phyloP scores from a whole-genome alignment of 106 monocot genomes.

The Agapanthus africanus region DNA sequence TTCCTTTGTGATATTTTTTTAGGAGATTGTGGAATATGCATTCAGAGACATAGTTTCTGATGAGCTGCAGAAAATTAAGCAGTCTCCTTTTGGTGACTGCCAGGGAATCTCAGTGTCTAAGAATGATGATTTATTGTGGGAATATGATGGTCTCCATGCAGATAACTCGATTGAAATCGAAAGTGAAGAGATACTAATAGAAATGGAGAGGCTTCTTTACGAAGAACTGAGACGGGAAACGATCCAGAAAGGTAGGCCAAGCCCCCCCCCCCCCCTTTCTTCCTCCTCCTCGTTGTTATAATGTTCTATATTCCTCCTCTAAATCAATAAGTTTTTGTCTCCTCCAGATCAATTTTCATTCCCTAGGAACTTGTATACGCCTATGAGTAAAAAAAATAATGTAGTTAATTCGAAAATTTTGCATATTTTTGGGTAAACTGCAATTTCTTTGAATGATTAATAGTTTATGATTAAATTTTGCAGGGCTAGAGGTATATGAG shows the following conservation, averaged over 20 bases:
- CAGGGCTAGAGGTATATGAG: slow-evolving; percentile 73
- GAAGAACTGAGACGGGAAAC: slow-evolving; percentile 79
- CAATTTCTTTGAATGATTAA: neutral
- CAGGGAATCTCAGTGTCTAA: slow-evolving; percentile 14
- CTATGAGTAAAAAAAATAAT: neutral
- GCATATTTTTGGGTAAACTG: neutral
- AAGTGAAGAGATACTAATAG: slow-evolving; percentile 75
- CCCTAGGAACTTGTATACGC: too few species aligned
- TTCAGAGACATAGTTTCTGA: slow-evolving; percentile 67
- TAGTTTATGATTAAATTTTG: too few species aligned
- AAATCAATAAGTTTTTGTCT: too few species aligned
- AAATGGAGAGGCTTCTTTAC: slow-evolving; percentile 89
- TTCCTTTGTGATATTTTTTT: neutral
- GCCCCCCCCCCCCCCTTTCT: too few species aligned
- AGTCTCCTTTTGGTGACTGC: slow-evolving; percentile 16
- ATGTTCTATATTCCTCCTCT: too few species aligned
- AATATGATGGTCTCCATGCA: slow-evolving; percentile 39
- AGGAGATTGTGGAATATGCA: slow-evolving; percentile 50
- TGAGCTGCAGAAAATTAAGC: slow-evolving; percentile 73
- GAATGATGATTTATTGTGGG: slow-evolving; percentile 65
- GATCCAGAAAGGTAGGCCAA: slow-evolving; percentile 74
- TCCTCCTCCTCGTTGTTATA: too few species aligned
- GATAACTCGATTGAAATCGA: slow-evolving; percentile 34
- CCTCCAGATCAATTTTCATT: too few species aligned
- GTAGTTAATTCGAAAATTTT: neutral